These are phyloP conservation scores for Exophiala viscosa DNA, from an alignment of 2,329 filamentous ascomycete genomes.

Conservation along the genomic window DNA sequence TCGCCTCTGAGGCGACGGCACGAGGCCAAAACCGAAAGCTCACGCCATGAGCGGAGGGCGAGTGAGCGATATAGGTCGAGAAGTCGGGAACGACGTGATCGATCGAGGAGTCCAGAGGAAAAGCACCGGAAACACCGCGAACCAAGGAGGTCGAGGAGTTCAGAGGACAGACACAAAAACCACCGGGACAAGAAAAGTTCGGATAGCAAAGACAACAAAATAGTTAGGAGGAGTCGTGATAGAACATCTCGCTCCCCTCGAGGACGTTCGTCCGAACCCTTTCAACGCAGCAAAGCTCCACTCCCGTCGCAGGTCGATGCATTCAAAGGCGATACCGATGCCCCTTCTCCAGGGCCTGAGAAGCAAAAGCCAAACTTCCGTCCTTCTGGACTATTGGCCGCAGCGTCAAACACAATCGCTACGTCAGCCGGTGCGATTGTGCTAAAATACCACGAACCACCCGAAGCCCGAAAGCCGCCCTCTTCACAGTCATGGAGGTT, in stretches of 20 bases:
- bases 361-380: constrained; percentile 88
- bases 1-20: constrained; percentile 9
- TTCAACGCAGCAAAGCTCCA: constrained; percentile 29
- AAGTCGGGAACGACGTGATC: constrained; percentile 11
- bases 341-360: constrained; percentile 43
- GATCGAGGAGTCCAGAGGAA: constrained; percentile 6
- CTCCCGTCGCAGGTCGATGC: constrained; percentile 47
- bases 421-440: constrained; percentile 63
- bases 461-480: constrained; percentile 85
- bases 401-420: constrained; percentile 78
- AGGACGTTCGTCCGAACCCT: constrained; percentile 11
- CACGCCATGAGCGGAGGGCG: constrained; percentile 1
- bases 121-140: constrained; percentile 1
- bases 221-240: constrained; percentile 3
- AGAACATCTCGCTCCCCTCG: constrained; percentile 20
- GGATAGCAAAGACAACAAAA: neutral
- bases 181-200: neutral
- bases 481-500: constrained; percentile 77
- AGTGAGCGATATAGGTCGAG: constrained; percentile 5
- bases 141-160: neutral
- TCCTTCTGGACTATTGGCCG: constrained; percentile 75
- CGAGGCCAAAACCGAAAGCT: neutral
- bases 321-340: constrained; percentile 34
- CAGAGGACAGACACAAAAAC: neutral
- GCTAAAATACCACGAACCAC: constrained; percentile 93